Evolutionary conservation across 2,329 filamentous ascomycete genomes (phyloP), one percentile per base, ranked within the genome.

Genomic region (Verticillium tricorpus): DNA sequence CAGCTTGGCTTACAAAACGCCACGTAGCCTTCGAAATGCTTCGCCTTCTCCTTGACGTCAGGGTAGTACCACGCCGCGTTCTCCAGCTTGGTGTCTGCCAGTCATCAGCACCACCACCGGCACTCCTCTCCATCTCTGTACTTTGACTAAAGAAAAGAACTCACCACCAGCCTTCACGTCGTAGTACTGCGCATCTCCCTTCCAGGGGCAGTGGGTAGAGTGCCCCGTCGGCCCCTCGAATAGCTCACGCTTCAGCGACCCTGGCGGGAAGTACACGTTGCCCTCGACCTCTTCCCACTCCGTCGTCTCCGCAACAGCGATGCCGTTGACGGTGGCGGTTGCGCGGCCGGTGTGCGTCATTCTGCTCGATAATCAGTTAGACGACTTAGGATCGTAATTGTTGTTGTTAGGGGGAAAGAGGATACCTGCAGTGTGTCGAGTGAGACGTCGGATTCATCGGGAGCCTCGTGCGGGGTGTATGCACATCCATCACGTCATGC

Each of bases 41-140:
- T 78, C 55, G 78, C 80, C 28, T 79, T 78, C 60, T 79, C 78
- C 67, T 74, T 73, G 1, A 84, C 78, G 52, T 78, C 69, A 2
- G 83, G 77, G 64, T 87, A 87, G 65, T 82, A 86, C 85, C 85
- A 87, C 0, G 83, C 85, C 2, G 81, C 82, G 63, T 87, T 82
- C 39, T 78, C 73, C 22, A 84, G 63, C 59, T 79, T 77, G 6
- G 76, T 75, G 45, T 78, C 81, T 80, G 61, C 9, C 22, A 22
- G 31, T 39, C n/a, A 19, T 15, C 22, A 40, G 22, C 17, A 59
- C 28, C 25, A 45, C 17, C 35, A 52, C 6, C 25, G 9, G 3
- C n/a, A 8, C 45, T 8, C 45, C 8, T 40, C 37, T 15, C 5
- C 6, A n/a, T 25, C 8, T 54, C 17, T n/a, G 3, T 17, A 17